These are phyloP conservation scores for Chlorella variabilis DNA, from an alignment of 163 green algal genomes.

Conservation along the genomic window DNA sequence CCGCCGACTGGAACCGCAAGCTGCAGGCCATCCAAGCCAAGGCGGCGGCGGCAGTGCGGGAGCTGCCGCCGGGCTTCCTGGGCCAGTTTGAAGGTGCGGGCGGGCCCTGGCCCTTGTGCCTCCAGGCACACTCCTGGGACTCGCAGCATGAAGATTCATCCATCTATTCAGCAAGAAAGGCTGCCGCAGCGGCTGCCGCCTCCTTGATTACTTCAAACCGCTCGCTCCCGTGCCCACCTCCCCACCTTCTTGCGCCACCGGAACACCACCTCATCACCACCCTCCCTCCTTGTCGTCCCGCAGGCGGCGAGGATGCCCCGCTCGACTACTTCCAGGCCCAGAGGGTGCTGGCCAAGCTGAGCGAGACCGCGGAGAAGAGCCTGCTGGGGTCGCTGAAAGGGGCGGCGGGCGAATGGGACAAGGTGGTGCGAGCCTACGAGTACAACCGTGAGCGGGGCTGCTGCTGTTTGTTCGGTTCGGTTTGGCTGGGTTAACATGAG, in stretches of 20 bases:
- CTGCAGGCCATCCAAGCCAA: constrained; percentile 73
- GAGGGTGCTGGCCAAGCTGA: constrained; percentile 64
- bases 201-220: too few species aligned
- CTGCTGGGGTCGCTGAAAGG: constrained; percentile 75
- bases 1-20: constrained; percentile 73
- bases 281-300: not conserved
- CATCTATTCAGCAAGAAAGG: too few species aligned
- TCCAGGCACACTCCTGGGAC: too few species aligned
- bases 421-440: constrained; percentile 78
- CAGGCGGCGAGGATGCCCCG: constrained; percentile 44
- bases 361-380: constrained; percentile 59
- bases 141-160: too few species aligned
- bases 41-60: constrained; percentile 47
- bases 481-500: too few species aligned
- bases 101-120: not conserved
- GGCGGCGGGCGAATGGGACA: constrained; percentile 69
- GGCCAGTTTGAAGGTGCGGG: constrained; percentile 40
- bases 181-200: too few species aligned
- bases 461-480: too few species aligned
- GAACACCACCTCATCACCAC: too few species aligned
- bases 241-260: too few species aligned
- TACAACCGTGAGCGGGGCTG: constrained; percentile 50
- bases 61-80: constrained; percentile 61
- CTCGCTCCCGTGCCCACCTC: too few species aligned
- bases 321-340: constrained; percentile 63